A percentile compares a stretch with the other conserved stretches of the same genome.
Conservation (phyloP, 2,329 filamentous ascomycete genomes). For the Neoscytalidium dimidiatum region DNA sequence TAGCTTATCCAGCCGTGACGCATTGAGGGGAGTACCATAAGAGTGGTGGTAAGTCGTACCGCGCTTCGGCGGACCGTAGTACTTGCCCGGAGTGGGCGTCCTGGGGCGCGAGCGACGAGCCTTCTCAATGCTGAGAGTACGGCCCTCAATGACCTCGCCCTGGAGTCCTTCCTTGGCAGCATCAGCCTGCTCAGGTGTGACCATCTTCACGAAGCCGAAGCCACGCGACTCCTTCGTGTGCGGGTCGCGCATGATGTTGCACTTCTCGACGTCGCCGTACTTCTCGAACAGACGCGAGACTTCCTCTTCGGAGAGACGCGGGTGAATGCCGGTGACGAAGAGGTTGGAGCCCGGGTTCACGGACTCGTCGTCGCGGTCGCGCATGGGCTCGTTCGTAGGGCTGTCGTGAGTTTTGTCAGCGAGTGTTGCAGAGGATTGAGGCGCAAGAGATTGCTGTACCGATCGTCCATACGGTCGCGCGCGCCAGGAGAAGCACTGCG, state of each 20-base stretch:
- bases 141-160: conserved; percentile 91
- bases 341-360: conserved; percentile 95
- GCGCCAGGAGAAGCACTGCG: conserved; percentile 67
- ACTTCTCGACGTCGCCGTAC: conserved; percentile 98
- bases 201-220: conserved; percentile 99
- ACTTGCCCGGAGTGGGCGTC: conserved; percentile 96
- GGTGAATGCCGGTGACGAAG: conserved; percentile 97
- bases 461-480: conserved; percentile 44
- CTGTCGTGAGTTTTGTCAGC: conserved; percentile 38
- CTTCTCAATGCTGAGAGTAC: conserved; percentile 98
- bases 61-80: conserved; percentile 97
- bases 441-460: conserved; percentile 30
- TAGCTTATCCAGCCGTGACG: conserved; percentile 8
- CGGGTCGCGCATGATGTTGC: conserved; percentile 98
- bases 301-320: conserved; percentile 83
- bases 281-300: conserved; percentile 96
- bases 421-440: conserved; percentile 18
- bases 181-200: conserved; percentile 90
- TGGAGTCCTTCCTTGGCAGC: conserved; percentile 95
- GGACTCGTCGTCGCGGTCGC: conserved; percentile 67
- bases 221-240: conserved; percentile 98
- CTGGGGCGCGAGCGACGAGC: conserved; percentile 91
- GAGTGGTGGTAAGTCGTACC: conserved; percentile 60
- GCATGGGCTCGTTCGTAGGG: conserved; percentile 50
- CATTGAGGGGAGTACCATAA: conserved; percentile 10